phyloP scores from a whole-genome alignment of 352 stramenopile species.

The Phytopythium oedochilum region DNA sequence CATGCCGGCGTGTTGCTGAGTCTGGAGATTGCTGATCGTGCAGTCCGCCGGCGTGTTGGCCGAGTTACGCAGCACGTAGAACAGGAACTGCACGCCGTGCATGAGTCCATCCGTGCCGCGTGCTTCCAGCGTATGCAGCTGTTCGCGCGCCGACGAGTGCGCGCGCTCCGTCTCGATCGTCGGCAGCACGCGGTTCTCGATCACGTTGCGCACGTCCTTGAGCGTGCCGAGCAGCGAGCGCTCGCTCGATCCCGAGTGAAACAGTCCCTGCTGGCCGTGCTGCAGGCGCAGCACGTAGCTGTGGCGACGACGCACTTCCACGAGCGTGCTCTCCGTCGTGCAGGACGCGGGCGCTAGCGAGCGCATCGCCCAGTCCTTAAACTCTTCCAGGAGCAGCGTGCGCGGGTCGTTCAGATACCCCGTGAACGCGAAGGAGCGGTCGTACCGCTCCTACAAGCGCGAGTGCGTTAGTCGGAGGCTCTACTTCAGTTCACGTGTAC shows the following conservation, averaged over 20 bases:
- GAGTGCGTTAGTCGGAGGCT: conserved; percentile 5
- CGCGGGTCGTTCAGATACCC: conserved; percentile 83
- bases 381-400: conserved; percentile 78
- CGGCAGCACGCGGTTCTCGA: conserved; percentile 68
- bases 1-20: conserved; percentile 79
- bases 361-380: conserved; percentile 85
- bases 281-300: conserved; percentile 74
- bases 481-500: no score
- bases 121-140: conserved; percentile 74
- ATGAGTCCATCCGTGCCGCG: conserved; percentile 76
- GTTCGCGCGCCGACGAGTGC: conserved; percentile 76
- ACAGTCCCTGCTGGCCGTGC: conserved; percentile 76
- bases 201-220: conserved; percentile 79
- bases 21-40: conserved; percentile 79
- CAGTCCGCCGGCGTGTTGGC: conserved; percentile 80
- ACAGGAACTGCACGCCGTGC: conserved; percentile 85
- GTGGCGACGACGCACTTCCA: conserved; percentile 70
- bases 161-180: conserved; percentile 80
- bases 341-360: conserved; percentile 68
- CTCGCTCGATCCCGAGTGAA: conserved; percentile 72
- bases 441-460: conserved; percentile 47
- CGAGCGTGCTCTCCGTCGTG: conserved; percentile 72
- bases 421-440: conserved; percentile 66
- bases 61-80: conserved; percentile 83
- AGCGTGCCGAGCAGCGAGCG: conserved; percentile 73